These are phyloP conservation scores for Coelastrella sp. DNA, from an alignment of 139 green algal species.

Conservation along the genomic window DNA sequence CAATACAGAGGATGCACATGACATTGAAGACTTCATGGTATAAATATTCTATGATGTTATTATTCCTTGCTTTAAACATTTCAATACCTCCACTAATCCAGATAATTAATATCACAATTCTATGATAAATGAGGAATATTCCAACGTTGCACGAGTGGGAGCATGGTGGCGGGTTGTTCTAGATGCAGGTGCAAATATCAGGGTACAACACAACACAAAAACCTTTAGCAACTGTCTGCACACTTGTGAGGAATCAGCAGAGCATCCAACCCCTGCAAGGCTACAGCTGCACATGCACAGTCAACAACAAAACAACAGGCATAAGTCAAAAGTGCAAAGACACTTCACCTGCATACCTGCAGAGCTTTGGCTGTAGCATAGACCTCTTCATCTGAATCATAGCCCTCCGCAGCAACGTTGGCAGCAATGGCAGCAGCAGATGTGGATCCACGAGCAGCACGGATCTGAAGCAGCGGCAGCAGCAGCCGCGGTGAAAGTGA, in stretches of 20 bases:
- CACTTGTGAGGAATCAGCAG: too few species aligned
- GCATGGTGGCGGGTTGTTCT: too few species aligned
- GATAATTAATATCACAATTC: too few species aligned
- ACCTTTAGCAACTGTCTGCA: too few species aligned
- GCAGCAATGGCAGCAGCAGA: conserved; percentile 31
- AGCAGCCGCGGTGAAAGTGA: not conserved
- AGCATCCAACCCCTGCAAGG: not conserved
- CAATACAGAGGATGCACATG: not conserved
- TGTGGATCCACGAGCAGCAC: conserved; percentile 13
- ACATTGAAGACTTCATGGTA: not conserved
- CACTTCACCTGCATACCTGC: not conserved
- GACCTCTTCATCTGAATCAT: conserved; percentile 86
- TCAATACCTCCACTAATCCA: too few species aligned
- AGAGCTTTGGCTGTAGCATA: conserved; percentile 70
- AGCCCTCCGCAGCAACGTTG: conserved; percentile 49
- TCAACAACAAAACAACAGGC: not conserved
- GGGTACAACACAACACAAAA: too few species aligned
- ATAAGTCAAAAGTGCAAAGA: too few species aligned
- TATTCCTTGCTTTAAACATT: not conserved
- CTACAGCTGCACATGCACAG: not conserved
- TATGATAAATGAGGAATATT: too few species aligned
- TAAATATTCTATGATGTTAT: too few species aligned
- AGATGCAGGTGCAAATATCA: too few species aligned
- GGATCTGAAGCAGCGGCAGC: conserved; percentile 18
- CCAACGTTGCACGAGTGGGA: too few species aligned